Evolutionary conservation across 2,329 filamentous ascomycete genomes (phyloP), one percentile per base, ranked within the genome.

Genomic region (Aciculosporium take): DNA sequence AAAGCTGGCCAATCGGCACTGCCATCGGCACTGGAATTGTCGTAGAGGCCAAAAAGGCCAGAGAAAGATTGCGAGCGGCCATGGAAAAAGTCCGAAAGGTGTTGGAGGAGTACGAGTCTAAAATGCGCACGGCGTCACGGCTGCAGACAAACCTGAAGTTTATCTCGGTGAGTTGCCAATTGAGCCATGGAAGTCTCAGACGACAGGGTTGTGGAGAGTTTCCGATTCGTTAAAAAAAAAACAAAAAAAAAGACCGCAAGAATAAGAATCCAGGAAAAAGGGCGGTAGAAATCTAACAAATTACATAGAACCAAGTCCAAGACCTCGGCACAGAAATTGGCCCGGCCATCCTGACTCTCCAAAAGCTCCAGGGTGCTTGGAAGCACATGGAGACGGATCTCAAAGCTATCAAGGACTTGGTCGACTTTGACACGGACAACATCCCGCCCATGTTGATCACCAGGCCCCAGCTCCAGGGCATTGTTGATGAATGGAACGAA

Each of bases 391-490:
- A 40, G 29, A 40, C 29, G 4, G 29, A 40, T 17, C 38, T 40
- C 12, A 31, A 23, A n/a, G 9, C 29, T 21, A 25, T 40, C 10
- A 6, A 33, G 29, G 23, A 40, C 21, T 6, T 40, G 29, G 8
- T 40, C 5, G 38, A 40, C 2, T 40, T 40, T 25, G 38, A 40
- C 13, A 25, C 3, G 5, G 38, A 33, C n/a, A 40, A 9, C 23
- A 40, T 40, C 3, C 38, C 38, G 29, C 38, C 38, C 13, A 40
- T 40, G 38, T 4, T 40, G n/a, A 18, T 40, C 21, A 33, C 38
- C 1, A n/a, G 3, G 9, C 8, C n/a, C 1, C 29, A 33, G 30
- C 30, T 40, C 7, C 6, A 27, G 38, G 29, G 29, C 21, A 33
- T 40, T n/a, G 38, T 40, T 17, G 29, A 40, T 18, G 29, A 33